Percentiles rank a stretch among this genome's conserved stretches.
These are phyloP conservation scores for Ministeria vibrans DNA, from an alignment of 78 protist genomes.

Conservation along the genomic window DNA sequence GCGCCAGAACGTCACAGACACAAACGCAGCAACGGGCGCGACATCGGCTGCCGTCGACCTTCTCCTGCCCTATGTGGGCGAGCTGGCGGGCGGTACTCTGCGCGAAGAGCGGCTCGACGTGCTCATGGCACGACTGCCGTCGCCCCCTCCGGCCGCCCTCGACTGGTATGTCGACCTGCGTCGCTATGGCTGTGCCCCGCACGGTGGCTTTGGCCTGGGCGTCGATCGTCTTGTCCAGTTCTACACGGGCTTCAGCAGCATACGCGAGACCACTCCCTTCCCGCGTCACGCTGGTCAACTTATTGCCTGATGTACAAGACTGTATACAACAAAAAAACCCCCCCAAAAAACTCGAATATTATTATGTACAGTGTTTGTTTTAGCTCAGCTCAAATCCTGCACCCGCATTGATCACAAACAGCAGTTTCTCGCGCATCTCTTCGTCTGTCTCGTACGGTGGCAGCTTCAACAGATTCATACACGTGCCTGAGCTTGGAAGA, in stretches of 20 bases:
- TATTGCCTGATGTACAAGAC: background rate
- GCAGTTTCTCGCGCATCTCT: conserved; percentile 29
- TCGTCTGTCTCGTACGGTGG: conserved; percentile 31
- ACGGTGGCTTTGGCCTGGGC: conserved; percentile 62
- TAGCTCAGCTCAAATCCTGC: conserved; percentile 55
- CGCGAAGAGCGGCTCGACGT: conserved; percentile 55
- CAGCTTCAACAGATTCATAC: conserved; percentile 59
- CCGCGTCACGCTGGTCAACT: conserved; percentile 25
- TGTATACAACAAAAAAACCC: background rate
- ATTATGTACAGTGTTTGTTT: background rate
- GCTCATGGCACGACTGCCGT: background rate
- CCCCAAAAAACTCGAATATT: background rate
- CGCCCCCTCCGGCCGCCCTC: background rate
- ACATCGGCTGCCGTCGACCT: conserved; percentile 57
- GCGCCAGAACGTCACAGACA: conserved; percentile 51
- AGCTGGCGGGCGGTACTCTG: conserved; percentile 65
- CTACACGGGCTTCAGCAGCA: conserved; percentile 39
- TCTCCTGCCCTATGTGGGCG: conserved; percentile 72
- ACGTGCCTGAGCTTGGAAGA: conserved; percentile 69
- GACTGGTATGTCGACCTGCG: conserved; percentile 54
- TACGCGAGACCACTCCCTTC: conserved; percentile 61
- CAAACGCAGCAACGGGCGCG: background rate
- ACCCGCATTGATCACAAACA: conserved; percentile 34
- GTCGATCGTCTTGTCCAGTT: conserved; percentile 58
- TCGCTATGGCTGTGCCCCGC: conserved; percentile 52